Conservation (phyloP, 169 alveolate species). For the Babesia sp. region DNA sequence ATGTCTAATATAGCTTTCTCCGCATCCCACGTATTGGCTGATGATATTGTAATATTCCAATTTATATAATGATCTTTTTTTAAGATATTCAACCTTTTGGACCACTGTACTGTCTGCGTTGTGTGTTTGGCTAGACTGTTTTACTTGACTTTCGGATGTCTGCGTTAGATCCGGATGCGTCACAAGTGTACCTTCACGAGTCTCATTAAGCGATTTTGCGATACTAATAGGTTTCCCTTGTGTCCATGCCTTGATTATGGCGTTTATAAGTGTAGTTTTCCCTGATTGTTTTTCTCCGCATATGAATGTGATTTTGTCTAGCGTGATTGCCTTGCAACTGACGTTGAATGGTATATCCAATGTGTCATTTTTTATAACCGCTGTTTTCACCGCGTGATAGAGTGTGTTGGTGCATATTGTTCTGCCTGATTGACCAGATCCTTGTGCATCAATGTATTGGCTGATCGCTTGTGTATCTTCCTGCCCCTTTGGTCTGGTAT, state of each 20-base stretch:
- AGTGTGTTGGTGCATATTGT: background rate
- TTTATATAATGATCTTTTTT: conserved; percentile 17
- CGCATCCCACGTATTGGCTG: conserved; percentile 63
- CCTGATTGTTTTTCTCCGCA: conserved; percentile 53
- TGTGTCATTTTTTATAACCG: background rate
- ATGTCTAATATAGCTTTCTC: conserved; percentile 47
- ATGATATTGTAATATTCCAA: conserved; percentile 53
- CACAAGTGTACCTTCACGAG: background rate
- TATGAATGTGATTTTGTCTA: conserved; percentile 32
- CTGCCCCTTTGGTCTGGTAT: background rate
- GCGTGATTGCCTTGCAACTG: conserved; percentile 1
- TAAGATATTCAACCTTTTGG: background rate
- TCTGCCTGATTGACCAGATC: background rate
- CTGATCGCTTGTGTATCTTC: background rate
- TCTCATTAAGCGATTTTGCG: background rate
- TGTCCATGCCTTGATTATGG: conserved; percentile 52
- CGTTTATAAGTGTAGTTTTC: conserved; percentile 45
- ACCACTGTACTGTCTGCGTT: background rate
- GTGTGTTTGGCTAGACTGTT: background rate
- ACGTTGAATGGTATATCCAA: conserved; percentile 54
- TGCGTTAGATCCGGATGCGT: background rate
- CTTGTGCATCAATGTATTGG: background rate
- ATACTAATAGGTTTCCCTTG: conserved; percentile 1
- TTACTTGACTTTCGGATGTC: background rate
- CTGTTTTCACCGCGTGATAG: background rate